phyloP scores from a whole-genome alignment of 495 filamentous ascomycete species.

The Pseudevernia furfuracea region DNA sequence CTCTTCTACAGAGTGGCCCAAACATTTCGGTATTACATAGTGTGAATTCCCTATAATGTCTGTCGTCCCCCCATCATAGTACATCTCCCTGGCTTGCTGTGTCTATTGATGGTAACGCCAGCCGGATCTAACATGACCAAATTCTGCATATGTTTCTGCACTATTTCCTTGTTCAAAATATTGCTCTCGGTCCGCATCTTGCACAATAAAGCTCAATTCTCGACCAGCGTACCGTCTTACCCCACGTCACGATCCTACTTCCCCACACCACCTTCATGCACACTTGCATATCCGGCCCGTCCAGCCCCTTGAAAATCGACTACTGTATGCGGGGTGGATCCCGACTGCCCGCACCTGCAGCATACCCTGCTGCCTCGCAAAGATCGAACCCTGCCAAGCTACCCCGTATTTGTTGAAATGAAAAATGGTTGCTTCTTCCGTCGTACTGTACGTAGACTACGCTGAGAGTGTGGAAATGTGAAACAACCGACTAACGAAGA shows the following conservation, averaged over 20 bases:
- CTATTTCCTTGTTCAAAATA: neutral
- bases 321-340: too few species aligned
- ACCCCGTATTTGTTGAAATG: too few species aligned
- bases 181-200: too few species aligned
- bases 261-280: neutral
- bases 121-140: neutral
- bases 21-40: neutral
- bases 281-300: neutral
- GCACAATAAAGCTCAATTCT: too few species aligned
- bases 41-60: too few species aligned
- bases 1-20: neutral
- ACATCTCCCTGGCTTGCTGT: neutral
- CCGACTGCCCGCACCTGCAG: too few species aligned
- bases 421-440: too few species aligned
- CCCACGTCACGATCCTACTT: neutral
- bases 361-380: too few species aligned
- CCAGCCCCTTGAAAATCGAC: neutral
- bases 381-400: too few species aligned
- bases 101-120: neutral
- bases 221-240: neutral
- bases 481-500: too few species aligned
- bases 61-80: neutral
- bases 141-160: neutral
- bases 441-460: too few species aligned
- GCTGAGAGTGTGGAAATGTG: too few species aligned